Percentiles rank a stretch among this genome's conserved stretches.
Conservation (phyloP, 768 basidiomycete species). For the Boletus fagicola region DNA sequence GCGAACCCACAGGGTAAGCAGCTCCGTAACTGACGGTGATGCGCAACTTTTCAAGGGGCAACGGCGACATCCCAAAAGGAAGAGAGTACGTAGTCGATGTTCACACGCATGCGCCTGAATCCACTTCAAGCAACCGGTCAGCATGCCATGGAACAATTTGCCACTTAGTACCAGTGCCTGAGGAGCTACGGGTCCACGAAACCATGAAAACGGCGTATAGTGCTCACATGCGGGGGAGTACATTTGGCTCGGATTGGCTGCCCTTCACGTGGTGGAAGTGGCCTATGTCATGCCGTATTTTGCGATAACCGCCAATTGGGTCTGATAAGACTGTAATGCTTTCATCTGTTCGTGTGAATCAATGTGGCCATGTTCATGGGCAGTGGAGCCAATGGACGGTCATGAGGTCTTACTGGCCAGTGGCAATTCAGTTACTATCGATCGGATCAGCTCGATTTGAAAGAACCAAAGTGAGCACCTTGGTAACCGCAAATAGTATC, state of each 20-base stretch:
- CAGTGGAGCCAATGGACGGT: background rate
- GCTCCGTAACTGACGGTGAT: too few relatives aligned
- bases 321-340: background rate
- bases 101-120: background rate
- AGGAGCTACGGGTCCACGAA: too few relatives aligned
- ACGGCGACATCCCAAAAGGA: background rate
- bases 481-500: background rate
- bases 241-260: background rate
- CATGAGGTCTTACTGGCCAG: background rate
- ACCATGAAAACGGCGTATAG: background rate
- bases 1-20: too few relatives aligned
- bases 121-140: background rate
- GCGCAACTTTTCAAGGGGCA: background rate
- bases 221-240: background rate
- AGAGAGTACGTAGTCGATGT: background rate
- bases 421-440: background rate
- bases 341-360: background rate
- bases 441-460: background rate
- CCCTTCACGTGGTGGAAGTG: background rate
- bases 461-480: background rate
- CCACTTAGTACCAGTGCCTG: background rate
- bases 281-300: background rate
- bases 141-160: background rate
- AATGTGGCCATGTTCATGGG: too few relatives aligned
- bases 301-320: background rate